Evolutionary conservation across 2,329 filamentous ascomycete genomes (phyloP), one percentile per base, ranked within the genome.

Genomic region (Penicillium sp.): DNA sequence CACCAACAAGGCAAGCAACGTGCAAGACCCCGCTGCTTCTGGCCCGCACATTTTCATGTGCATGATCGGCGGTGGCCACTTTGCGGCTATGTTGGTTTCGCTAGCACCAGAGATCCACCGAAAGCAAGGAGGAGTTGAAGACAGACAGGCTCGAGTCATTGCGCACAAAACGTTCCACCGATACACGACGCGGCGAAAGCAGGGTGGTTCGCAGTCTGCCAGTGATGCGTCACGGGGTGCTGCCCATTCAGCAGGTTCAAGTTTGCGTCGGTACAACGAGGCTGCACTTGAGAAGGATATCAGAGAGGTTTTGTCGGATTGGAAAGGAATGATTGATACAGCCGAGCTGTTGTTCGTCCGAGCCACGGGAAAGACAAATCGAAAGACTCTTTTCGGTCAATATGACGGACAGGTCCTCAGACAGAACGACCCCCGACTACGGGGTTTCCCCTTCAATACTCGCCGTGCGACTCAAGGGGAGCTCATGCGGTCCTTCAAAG

Each of bases 61-160:
- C 74, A 99, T 99, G 94, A 96, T 99, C 48, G 94, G 94, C 25
- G 94, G 94, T 56, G 94, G 94, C 0, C 94, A 99, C 71, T 99
- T 99, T 69, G 94, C 94, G 0, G 94, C 90, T 48, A 97, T 97
- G 92, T 81, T 97, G 12, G 89, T 99, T 12, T 91, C 91, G 0
- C 81, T 97, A 4, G 86, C 90, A 0, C 92, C 94, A 0, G 89
- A 91, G 59, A 79, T 88, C 50, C 83, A 85, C 37, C 93, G 90
- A 69, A 84, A 85, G 50, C 79, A 83, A 13, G 77, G 81, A 16
- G 88, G 89, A 0, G 80, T 88, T 1, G 83, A 96, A 68, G 91
- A 95, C 61, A 83, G 90, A 50, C 89, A 96, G 67, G 91, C 93
- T 6, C 88, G 88, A 0, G 90, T 97, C 0, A 81, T 97, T 42